These are phyloP conservation scores for Parasarocladium wereldwijsianum DNA, from an alignment of 2,329 filamentous ascomycete species.

Conservation along the genomic window DNA sequence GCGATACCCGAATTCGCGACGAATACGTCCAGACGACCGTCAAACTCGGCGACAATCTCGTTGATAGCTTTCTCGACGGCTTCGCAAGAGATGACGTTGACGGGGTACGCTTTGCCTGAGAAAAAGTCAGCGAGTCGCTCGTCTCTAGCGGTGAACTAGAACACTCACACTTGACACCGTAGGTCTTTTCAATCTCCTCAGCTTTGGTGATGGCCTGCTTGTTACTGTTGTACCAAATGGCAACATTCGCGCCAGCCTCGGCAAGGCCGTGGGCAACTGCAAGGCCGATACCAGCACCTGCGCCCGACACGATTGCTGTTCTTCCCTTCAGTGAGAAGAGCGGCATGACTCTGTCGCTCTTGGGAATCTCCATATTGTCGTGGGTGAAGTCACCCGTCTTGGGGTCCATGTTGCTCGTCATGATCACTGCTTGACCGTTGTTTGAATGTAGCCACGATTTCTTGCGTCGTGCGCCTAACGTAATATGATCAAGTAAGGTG, in stretches of 20 bases:
- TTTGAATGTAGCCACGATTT: too few species aligned
- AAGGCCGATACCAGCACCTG: constrained; percentile 52
- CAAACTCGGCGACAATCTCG: constrained; percentile 48
- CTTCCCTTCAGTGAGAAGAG: constrained; percentile 57
- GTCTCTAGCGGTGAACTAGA: neutral
- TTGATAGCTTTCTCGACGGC: constrained; percentile 35
- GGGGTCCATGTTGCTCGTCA: too few species aligned
- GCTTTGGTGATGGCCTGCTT: constrained; percentile 47
- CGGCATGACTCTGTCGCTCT: constrained; percentile 38
- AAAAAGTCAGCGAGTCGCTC: neutral
- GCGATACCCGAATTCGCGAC: constrained; percentile 66
- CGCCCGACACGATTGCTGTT: constrained; percentile 56
- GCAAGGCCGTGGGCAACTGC: constrained; percentile 48
- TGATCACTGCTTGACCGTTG: too few species aligned
- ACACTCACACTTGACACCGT: constrained; percentile 50
- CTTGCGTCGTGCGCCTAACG: too few species aligned
- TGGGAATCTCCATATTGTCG: constrained; percentile 34
- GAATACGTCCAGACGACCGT: constrained; percentile 62
- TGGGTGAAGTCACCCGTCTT: constrained; percentile 38
- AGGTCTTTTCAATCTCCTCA: constrained; percentile 47
- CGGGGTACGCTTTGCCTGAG: constrained; percentile 46
- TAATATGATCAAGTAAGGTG: too few species aligned
- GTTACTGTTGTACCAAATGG: constrained; percentile 60
- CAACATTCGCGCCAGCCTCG: constrained; percentile 58
- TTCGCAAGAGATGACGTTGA: constrained; percentile 41